Percentiles rank a stretch among this genome's conserved stretches.
Conservation (phyloP, 352 stramenopile species). For the Globisporangium lucens region DNA sequence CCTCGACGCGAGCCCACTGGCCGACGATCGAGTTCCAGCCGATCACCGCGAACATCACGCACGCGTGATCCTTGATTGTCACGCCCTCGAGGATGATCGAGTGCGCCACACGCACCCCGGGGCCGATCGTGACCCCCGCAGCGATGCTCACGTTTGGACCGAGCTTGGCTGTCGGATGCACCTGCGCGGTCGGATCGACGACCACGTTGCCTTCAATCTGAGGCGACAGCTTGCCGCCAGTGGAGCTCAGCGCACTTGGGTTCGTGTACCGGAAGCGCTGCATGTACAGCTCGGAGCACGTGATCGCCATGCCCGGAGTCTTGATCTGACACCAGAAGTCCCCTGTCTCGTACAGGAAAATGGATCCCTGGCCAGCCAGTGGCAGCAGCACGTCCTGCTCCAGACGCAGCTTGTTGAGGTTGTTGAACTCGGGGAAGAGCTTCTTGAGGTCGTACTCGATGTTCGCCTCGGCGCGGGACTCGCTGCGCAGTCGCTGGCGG, state of each 20-base stretch:
- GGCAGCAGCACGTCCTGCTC: slow-evolving; percentile 86
- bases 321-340: slow-evolving; percentile 92
- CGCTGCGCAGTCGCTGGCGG: slow-evolving; percentile 69
- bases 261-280: slow-evolving; percentile 89
- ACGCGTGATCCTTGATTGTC: slow-evolving; percentile 87
- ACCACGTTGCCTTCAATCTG: slow-evolving; percentile 89
- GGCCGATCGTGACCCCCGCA: slow-evolving; percentile 79
- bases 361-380: slow-evolving; percentile 62
- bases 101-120: slow-evolving; percentile 76
- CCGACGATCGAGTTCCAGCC: slow-evolving; percentile 89
- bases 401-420: slow-evolving; percentile 78
- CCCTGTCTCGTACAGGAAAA: slow-evolving; percentile 81
- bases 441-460: slow-evolving; percentile 81
- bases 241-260: slow-evolving; percentile 73
- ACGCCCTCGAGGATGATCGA: slow-evolving; percentile 88
- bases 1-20: slow-evolving; percentile 83
- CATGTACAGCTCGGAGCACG: slow-evolving; percentile 90
- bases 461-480: slow-evolving; percentile 69
- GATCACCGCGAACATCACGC: slow-evolving; percentile 85
- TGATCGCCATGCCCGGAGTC: slow-evolving; percentile 87
- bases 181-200: slow-evolving; percentile 68
- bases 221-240: slow-evolving; percentile 77
- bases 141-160: slow-evolving; percentile 86
- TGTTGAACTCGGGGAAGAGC: slow-evolving; percentile 85
- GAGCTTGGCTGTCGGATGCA: slow-evolving; percentile 84